phyloP scores from a whole-genome alignment of 2,329 filamentous ascomycete species.

The Verticillium dahliae region DNA sequence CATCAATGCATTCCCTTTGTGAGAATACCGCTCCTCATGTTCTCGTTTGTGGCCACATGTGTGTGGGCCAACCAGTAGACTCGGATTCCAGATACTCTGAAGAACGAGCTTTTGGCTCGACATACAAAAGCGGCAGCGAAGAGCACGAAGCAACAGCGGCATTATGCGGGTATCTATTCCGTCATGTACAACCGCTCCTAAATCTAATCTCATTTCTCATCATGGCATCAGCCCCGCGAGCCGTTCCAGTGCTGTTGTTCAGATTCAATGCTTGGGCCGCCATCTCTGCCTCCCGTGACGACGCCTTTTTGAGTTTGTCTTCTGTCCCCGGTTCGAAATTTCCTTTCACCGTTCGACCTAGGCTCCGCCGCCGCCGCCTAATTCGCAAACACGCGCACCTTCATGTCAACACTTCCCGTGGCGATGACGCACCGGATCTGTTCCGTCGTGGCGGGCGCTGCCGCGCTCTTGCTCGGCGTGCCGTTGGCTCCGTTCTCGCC shows the following conservation, averaged over 20 bases:
- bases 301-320: background rate
- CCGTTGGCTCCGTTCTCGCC: constrained; percentile 33
- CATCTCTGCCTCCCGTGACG: background rate
- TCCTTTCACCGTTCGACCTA: background rate
- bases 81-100: background rate
- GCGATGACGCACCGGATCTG: constrained; percentile 81
- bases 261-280: background rate
- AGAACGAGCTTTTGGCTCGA: too few species aligned
- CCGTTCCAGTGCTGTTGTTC: background rate
- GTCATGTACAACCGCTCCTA: constrained; percentile 11
- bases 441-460: constrained; percentile 27
- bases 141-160: background rate
- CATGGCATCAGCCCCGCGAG: background rate
- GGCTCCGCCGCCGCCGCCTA: constrained; percentile 15
- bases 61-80: too few species aligned
- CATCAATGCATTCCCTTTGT: background rate
- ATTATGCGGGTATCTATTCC: constrained; percentile 12
- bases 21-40: too few species aligned
- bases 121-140: too few species aligned
- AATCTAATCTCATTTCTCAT: constrained; percentile 6
- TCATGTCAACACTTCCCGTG: constrained; percentile 78
- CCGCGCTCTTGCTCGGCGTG: constrained; percentile 38
- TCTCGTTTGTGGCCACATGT: too few species aligned
- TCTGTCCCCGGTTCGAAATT: background rate
- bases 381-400: constrained; percentile 70